Evolutionary conservation across 1,284 basidiomycete genomes (phyloP).

Genomic region (Cystobasidium slooffiae): DNA sequence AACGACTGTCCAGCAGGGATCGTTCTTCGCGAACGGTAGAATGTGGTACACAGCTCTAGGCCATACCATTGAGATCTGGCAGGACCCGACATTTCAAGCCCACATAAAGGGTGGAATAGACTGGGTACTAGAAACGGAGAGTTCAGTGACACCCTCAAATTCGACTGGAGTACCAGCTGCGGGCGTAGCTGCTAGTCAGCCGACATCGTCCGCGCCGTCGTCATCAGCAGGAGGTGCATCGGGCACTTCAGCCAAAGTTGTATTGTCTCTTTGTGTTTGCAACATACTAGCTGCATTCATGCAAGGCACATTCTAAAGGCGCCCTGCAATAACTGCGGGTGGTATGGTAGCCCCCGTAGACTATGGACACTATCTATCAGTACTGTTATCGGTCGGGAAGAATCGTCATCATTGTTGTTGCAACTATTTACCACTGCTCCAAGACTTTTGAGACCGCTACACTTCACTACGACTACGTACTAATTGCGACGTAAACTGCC

Average conservation of each 20-base stretch:
- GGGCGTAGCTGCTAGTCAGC: neutral
- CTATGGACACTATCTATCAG: no score
- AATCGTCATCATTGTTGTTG: no score
- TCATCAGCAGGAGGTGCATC: neutral
- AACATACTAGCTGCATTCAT: neutral
- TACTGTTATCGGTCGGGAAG: no score
- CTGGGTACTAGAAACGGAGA: constrained; percentile 25
- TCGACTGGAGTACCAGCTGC: neutral
- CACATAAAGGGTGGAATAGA: constrained; percentile 44
- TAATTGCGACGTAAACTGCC: neutral
- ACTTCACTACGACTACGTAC: no score
- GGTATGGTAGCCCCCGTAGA: no score
- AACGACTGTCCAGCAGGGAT: constrained; percentile 18
- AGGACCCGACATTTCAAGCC: constrained; percentile 38
- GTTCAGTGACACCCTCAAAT: neutral
- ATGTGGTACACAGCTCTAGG: constrained; percentile 43
- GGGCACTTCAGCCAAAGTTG: neutral
- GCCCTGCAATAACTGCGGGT: no score
- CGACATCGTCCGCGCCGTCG: neutral
- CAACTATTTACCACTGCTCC: no score
- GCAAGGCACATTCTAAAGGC: neutral
- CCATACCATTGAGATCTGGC: constrained; percentile 38
- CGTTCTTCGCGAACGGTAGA: constrained; percentile 25
- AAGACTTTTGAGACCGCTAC: no score
- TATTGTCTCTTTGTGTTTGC: neutral